Percentiles rank a stretch among this genome's conserved stretches.
phyloP scores from a whole-genome alignment of 2,329 filamentous ascomycete genomes.

The Nemania sp. region DNA sequence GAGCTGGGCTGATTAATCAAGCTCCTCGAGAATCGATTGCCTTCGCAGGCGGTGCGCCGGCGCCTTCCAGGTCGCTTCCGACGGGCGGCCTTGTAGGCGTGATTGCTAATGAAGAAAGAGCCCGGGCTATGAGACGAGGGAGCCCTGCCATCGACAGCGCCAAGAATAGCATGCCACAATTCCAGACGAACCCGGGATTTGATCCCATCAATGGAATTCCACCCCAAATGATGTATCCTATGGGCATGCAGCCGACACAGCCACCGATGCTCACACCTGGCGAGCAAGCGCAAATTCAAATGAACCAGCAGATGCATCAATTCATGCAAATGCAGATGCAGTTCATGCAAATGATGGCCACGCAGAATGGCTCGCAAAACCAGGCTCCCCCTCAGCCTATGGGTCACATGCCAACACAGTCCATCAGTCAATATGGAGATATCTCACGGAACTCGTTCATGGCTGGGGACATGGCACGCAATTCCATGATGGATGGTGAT shows the following conservation, averaged over 20 bases:
- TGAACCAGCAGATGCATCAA: conserved; percentile 81
- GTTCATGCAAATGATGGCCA: conserved; percentile 82
- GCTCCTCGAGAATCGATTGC: conserved; percentile 74
- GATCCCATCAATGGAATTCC: conserved; percentile 56
- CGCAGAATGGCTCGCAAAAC: conserved; percentile 41
- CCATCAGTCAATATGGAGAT: conserved; percentile 48
- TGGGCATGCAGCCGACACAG: conserved; percentile 40
- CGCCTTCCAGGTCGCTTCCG: conserved; percentile 51
- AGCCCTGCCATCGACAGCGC: conserved; percentile 68
- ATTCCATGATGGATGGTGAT: conserved; percentile 37
- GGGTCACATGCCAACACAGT: conserved; percentile 47
- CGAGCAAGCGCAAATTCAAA: conserved; percentile 76
- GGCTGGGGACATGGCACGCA: conserved; percentile 31
- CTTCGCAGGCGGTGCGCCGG: conserved; percentile 61
- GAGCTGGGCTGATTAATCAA: conserved; percentile 73
- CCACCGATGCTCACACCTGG: conserved; percentile 55
- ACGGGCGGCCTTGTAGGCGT: conserved; percentile 84
- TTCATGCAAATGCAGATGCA: conserved; percentile 97
- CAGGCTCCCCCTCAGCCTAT: conserved; percentile 37
- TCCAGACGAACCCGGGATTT: conserved; percentile 45
- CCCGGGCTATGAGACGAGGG: conserved; percentile 74
- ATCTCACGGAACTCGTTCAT: conserved; percentile 34
- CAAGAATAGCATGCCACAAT: conserved; percentile 43
- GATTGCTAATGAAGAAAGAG: conserved; percentile 82
- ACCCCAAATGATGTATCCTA: conserved; percentile 54